Evolutionary conservation across 768 basidiomycete genomes (phyloP), one percentile per base, ranked within the genome.

Genomic region (Rhizopogon vulgaris): DNA sequence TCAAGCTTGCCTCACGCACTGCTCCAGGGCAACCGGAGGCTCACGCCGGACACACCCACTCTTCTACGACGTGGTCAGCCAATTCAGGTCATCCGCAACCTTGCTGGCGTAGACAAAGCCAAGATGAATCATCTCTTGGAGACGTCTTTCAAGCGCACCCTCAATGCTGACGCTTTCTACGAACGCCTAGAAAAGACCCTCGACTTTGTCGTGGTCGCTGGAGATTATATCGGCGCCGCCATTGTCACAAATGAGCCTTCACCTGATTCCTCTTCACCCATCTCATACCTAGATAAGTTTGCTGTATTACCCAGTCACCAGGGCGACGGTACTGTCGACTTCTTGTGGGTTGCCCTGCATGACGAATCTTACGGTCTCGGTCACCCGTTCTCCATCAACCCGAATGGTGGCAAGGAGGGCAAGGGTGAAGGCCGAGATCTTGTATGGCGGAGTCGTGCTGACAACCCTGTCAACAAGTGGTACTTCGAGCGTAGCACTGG

Each of bases 391-490:
- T 90, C 96, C 38, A 87, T 89, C 53, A 99, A 99, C 67, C 90
- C 94, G 28, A 95, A 95, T 54, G 90, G 96, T 1, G 95, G 96
- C 12, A 85, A 90, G 61, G 83, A 85, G 49, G 96, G 95, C 30
- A 76, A 80, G 52, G 94, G 95, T 25, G 82, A 87, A 65, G 94
- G 94, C n/a, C 77, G 84, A 40, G 96, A 98, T 64, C 78, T 99
- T 53, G 93, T 99, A 37, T 99, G 96, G 96, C 82, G 96, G 41
- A 89, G 85, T 65, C 79, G 96, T 50, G 78, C 87, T 6, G 79
- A 96, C 71, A 99, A 99, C 68, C 94, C 94, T 0, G 84, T 98
- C 52, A 99, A 99, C 72, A 95, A 94, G 71, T 99, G 96, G 96
- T 99, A 99, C 71, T 97, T 92, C 58, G 96, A 99, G 63, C 84